Evolutionary conservation across 1,139 yeast species (phyloP).

Genomic region (Candida mesenterica): DNA sequence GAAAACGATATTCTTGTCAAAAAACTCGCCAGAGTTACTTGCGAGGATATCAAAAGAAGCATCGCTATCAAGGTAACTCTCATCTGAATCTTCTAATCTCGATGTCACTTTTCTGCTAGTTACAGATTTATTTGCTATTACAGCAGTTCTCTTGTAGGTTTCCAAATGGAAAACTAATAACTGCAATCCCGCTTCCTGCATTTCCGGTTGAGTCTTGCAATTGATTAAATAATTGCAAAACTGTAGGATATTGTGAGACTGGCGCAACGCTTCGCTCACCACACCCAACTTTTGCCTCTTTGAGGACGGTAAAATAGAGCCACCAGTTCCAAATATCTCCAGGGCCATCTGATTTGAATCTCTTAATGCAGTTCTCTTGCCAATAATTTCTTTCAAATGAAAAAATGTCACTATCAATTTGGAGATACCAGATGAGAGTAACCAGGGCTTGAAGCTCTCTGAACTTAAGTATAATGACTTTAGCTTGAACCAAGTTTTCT

Average conservation of each 20-base stretch:
- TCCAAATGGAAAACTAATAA: slow-evolving; percentile 27
- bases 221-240: slow-evolving; percentile 22
- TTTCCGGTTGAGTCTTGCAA: slow-evolving; percentile 15
- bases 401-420: slow-evolving; percentile 29
- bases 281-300: slow-evolving; percentile 24
- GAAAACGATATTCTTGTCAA: slow-evolving; percentile 15
- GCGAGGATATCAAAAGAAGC: slow-evolving; percentile 10
- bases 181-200: slow-evolving; percentile 30
- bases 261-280: slow-evolving; percentile 18
- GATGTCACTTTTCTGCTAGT: background rate
- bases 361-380: slow-evolving; percentile 1
- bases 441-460: slow-evolving; percentile 30
- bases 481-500: slow-evolving; percentile 29
- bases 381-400: slow-evolving; percentile 13
- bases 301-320: background rate
- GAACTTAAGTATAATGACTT: slow-evolving; percentile 24
- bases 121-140: background rate
- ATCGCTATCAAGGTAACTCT: slow-evolving; percentile 2
- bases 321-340: slow-evolving; percentile 4
- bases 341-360: slow-evolving; percentile 5
- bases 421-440: slow-evolving; percentile 28
- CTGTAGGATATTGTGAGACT: slow-evolving; percentile 17
- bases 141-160: slow-evolving; percentile 1
- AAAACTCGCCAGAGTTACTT: background rate
- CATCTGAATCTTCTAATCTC: background rate